These are phyloP conservation scores for Omphalea diandra DNA, from an alignment of 441 rosid species.

Conservation along the genomic window DNA sequence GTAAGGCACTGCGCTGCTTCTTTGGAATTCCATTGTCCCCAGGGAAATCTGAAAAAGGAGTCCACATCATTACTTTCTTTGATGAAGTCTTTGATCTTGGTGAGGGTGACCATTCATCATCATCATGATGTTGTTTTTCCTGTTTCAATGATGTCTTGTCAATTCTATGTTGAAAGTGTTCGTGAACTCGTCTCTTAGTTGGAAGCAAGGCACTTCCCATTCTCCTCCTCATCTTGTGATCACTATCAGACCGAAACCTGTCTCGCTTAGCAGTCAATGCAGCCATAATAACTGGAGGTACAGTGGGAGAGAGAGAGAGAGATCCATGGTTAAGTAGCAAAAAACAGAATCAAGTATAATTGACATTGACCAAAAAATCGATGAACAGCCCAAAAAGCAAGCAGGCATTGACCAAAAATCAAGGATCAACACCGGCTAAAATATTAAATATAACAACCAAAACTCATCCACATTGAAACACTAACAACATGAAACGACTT, in stretches of 20 bases:
- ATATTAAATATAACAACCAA: neutral
- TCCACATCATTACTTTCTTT: conserved; percentile 21
- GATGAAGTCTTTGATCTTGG: conserved; percentile 14
- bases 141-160: neutral
- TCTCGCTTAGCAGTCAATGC: conserved; percentile 33
- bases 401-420: neutral
- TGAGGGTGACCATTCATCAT: neutral
- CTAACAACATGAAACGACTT: no score
- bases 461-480: neutral
- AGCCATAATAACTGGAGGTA: conserved; percentile 38
- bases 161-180: neutral
- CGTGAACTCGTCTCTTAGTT: conserved; percentile 22
- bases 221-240: conserved; percentile 17
- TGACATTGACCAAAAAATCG: neutral
- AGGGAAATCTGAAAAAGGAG: conserved; percentile 9
- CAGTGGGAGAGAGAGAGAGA: no score
- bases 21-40: conserved; percentile 22
- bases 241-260: conserved; percentile 13
- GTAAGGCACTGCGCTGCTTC: conserved; percentile 22
- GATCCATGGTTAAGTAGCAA: neutral
- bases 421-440: neutral
- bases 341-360: neutral
- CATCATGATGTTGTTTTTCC: conserved; percentile 7
- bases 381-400: no score
- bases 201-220: conserved; percentile 11